Base-by-base conservation (phyloP, 2,329 filamentous ascomycete species). In the Sphaerulina vaccinii region DNA sequence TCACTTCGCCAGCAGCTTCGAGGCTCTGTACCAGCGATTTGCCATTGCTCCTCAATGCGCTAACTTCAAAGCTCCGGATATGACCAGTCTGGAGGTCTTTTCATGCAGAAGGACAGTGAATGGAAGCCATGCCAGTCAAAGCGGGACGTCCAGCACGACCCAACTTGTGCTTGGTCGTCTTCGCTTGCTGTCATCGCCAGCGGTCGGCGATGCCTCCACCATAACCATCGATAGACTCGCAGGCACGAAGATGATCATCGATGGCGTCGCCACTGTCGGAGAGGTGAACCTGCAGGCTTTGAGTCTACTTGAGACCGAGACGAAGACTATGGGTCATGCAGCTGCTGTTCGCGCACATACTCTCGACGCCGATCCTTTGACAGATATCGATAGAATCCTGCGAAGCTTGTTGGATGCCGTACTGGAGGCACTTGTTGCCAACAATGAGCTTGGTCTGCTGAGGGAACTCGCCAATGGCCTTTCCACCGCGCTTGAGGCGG, bases 1-100 rank as follows among this genome's bases (percentile, higher is more conserved):
- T 11, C 75, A 76, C 56, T 78, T 79, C 57, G 60, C 65, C 10
- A 52, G 58, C n/a, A 68, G 73, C 35, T 79, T 79, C 55, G 75
- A 77, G 58, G 63, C 66, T 13, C 56, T 79, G 15, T 76, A 71
- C 55, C 74, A 77, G 33, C 52, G 51, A 13, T 47, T 61, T 16
- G 33, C 38, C 48, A 38, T 43, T 23, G 32, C 32, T 27, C 36
- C 27, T 5, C 36, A 58, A 9, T 8, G 2, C 22, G 16, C 24
- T n/a, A 18, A 22, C 32, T 24, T 32, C 15, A n/a, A n/a, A n/a
- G n/a, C n/a, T n/a, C n/a, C n/a, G n/a, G 37, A 2, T 2, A 33
- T 49, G 45, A 46, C 49, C 18, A 39, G 41, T 2, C 29, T 63
- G 19, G 62, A 62, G 29, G 37, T 54, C 10, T 36, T 61, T 23